phyloP scores from a whole-genome alignment of 1,139 yeast genomes.

The Oligophagozyma castellii region DNA sequence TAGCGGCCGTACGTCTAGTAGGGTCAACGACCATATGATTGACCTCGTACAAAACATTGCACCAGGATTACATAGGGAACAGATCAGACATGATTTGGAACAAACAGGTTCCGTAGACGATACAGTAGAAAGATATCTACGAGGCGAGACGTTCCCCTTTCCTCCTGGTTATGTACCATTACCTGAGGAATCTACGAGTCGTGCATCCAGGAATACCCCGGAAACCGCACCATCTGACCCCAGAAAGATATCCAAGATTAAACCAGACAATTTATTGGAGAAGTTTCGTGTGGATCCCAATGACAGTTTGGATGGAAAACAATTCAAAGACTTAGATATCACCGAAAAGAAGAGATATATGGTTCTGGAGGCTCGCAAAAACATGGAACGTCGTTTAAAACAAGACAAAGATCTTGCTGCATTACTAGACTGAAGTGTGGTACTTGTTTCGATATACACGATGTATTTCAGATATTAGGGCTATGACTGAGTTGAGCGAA shows the following conservation, averaged over 20 bases:
- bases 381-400: conserved; percentile 15
- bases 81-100: conserved; percentile 46
- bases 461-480: no score
- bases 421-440: not conserved
- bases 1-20: not conserved
- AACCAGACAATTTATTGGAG: conserved; percentile 18
- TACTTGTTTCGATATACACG: no score
- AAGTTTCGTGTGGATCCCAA: conserved; percentile 18
- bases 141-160: conserved; percentile 47
- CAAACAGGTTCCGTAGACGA: conserved; percentile 61
- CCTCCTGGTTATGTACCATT: conserved; percentile 33
- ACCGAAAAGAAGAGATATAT: conserved; percentile 20
- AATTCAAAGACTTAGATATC: conserved; percentile 13
- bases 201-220: not conserved
- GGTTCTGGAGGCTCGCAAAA: conserved; percentile 23
- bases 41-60: conserved; percentile 71
- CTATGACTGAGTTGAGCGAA: no score
- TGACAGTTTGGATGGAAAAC: conserved; percentile 10
- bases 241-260: conserved; percentile 19
- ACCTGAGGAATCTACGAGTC: not conserved
- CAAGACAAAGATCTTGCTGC: conserved; percentile 10
- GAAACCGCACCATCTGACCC: conserved; percentile 11
- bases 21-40: conserved; percentile 60
- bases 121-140: conserved; percentile 56
- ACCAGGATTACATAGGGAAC: conserved; percentile 51